Conservation (phyloP, 75 land plant genomes). For the Larix kaempferi region DNA sequence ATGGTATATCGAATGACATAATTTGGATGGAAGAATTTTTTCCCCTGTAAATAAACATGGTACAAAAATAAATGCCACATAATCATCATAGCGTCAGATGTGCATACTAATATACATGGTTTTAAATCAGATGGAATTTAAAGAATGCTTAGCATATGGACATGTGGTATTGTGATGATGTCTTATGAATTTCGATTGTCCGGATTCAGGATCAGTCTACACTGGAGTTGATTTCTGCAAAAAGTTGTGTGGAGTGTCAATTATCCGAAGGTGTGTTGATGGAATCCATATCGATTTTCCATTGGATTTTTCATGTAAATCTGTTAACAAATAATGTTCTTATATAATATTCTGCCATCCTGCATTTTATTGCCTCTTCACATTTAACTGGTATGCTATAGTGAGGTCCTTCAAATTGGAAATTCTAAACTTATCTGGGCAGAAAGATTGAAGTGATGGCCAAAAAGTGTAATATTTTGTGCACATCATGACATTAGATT, state of each 20-base stretch:
- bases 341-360: background rate
- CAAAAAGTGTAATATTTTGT: background rate
- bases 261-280: conserved; percentile 68
- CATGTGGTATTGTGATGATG: background rate
- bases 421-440: background rate
- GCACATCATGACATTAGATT: background rate
- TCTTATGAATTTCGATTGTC: background rate
- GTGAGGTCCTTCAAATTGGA: background rate
- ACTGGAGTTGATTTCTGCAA: conserved; percentile 96
- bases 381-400: background rate
- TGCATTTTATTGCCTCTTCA: background rate
- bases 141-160: background rate
- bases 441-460: background rate
- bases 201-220: conserved; percentile 60
- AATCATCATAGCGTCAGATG: too few relatives aligned
- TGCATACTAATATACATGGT: too few relatives aligned
- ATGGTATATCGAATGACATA: too few relatives aligned
- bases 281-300: background rate
- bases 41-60: too few relatives aligned
- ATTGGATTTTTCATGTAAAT: background rate
- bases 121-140: too few relatives aligned
- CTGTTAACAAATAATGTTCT: background rate
- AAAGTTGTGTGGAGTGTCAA: conserved; percentile 87
- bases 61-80: too few relatives aligned
- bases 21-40: too few relatives aligned